Base-by-base conservation (phyloP, 768 basidiomycete genomes). In the Leccinum subgranulosum region DNA sequence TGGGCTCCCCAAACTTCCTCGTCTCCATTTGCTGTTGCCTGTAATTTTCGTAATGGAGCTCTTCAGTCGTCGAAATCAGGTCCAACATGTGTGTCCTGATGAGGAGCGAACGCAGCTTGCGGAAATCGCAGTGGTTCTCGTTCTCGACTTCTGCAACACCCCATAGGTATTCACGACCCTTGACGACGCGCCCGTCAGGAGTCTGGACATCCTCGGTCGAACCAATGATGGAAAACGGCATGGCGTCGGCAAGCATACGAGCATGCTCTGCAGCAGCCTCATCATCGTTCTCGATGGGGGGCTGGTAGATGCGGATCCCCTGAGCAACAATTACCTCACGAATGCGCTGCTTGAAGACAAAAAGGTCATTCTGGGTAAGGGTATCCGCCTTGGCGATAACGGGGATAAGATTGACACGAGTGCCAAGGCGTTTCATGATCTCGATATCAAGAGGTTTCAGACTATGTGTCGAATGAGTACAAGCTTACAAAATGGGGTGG, bases 71-170 rank as follows among this genome's bases (percentile, higher is more conserved):
- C 29, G 89, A 88, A 75, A 98, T 97, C 55, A 98, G 83, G 74
- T 99, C 97, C 56, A 98, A 80, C 97, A 99, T 98, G 80, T 98
- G 92, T 14, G 95, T 97, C 65, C 97, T 87, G 75, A 98, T 96
- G 48, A 98, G 81, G 43, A 98, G 81, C 11, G 94, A 93, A 54
- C 97, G 90, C 51, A 99, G 81, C 76, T 97, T 98, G 77, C 90
- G 91, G 86, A 99, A 99, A 76, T 98, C 97, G 72, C 97, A 99
- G 77, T 99, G 97, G 73, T 89, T 88, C 78, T 99, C 97, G 72
- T 99, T 98, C 77, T 99, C 97, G 60, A 99, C 96, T 81, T 99
- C 97, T 9, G 97, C 97, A n/a, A 99, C 94, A 81, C 97, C 97
- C 97, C 97, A 99, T 14, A 96, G 85, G 72, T 99, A 99, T 75